Percentiles rank a stretch among this genome's conserved stretches.
These are phyloP conservation scores for Narthecium ossifragum DNA, from an alignment of 106 monocot species.

Conservation along the genomic window DNA sequence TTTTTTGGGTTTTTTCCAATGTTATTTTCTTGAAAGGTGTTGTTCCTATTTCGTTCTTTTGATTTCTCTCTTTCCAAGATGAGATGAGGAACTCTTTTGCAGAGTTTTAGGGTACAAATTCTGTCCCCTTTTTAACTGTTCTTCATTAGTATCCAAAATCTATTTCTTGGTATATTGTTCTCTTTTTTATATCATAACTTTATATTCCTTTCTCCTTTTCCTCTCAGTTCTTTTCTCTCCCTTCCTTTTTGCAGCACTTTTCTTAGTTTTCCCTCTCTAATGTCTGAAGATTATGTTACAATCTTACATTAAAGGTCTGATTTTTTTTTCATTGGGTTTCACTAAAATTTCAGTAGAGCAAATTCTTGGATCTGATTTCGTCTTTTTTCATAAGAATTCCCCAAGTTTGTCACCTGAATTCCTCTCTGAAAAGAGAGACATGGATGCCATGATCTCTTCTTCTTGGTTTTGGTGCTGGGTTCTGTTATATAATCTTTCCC, in stretches of 20 bases:
- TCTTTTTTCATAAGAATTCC: neutral
- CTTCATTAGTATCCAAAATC: slow-evolving; percentile 7
- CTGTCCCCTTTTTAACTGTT: neutral
- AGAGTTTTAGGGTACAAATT: neutral
- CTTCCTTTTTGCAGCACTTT: neutral
- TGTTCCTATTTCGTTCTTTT: neutral
- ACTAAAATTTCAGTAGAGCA: neutral
- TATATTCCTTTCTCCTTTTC: neutral
- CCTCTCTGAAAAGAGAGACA: slow-evolving; percentile 10
- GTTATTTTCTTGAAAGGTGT: neutral
- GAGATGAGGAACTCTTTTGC: slow-evolving; percentile 6
- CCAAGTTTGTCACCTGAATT: neutral
- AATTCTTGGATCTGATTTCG: slow-evolving; percentile 1
- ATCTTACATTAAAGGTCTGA: neutral
- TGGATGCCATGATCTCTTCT: slow-evolving; percentile 21
- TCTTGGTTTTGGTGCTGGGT: slow-evolving; percentile 6
- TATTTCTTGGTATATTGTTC: too few relatives aligned
- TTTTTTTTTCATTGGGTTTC: neutral
- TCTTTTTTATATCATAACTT: neutral
- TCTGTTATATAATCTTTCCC: neutral
- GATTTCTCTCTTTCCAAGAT: neutral
- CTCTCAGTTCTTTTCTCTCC: neutral
- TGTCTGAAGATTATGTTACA: too few relatives aligned
- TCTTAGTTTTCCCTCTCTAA: too few relatives aligned
- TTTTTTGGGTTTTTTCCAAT: neutral